Evolutionary conservation across 805 yeast species (phyloP).

Genomic region (Yarrowia deformans): DNA sequence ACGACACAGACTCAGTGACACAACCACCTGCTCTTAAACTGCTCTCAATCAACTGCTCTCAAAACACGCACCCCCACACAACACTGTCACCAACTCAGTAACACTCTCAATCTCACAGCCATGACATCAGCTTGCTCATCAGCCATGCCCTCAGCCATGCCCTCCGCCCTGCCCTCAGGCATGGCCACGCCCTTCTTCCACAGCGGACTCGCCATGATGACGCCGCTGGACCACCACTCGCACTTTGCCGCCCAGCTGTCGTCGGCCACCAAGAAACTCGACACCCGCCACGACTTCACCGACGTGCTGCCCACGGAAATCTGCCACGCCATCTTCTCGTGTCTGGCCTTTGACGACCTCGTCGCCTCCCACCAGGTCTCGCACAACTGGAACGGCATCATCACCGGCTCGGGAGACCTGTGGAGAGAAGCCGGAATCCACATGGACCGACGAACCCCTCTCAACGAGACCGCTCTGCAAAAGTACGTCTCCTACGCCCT

Average conservation of each 20-base stretch:
- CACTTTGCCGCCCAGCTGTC: slow-evolving; percentile 28
- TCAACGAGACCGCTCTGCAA: neutral
- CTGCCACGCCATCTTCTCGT: slow-evolving; percentile 24
- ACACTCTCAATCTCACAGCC: neutral
- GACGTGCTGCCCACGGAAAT: slow-evolving; percentile 32
- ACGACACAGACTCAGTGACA: too few species aligned
- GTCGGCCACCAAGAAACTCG: slow-evolving; percentile 12
- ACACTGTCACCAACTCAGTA: neutral
- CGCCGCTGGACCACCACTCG: slow-evolving; percentile 23
- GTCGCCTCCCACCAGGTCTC: slow-evolving; percentile 27
- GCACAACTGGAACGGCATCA: slow-evolving; percentile 17
- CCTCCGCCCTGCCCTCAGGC: slow-evolving; percentile 34
- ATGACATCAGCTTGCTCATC: slow-evolving; percentile 28
- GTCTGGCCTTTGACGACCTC: slow-evolving; percentile 29
- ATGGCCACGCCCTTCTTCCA: slow-evolving; percentile 33
- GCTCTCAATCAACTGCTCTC: too few species aligned
- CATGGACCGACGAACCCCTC: slow-evolving; percentile 3
- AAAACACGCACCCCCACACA: too few species aligned
- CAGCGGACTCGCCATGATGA: slow-evolving; percentile 5
- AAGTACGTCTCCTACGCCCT: slow-evolving; percentile 28
- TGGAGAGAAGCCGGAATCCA: slow-evolving; percentile 28
- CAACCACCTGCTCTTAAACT: too few species aligned
- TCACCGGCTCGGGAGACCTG: slow-evolving; percentile 12
- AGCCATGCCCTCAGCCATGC: slow-evolving; percentile 9
- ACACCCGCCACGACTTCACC: slow-evolving; percentile 13